Conservation (phyloP, 306 rosid genomes). For the Cucumis melo region DNA sequence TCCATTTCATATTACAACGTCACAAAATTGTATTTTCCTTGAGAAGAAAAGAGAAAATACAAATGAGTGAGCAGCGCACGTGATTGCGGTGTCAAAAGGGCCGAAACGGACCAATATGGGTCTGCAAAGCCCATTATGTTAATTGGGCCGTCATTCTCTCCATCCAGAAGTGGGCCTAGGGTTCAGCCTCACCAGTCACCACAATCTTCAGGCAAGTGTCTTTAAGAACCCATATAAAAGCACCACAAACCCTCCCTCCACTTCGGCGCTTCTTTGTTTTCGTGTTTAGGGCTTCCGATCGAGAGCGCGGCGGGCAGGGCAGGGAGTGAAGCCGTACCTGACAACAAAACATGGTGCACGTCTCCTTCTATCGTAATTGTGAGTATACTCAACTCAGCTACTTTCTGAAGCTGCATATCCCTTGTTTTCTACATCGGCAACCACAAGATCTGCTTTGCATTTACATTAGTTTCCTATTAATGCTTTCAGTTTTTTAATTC, state of each 20-base stretch:
- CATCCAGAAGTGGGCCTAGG: neutral
- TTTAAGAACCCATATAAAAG: neutral
- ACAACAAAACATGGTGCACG: neutral
- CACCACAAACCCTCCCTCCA: neutral
- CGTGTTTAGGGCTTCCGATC: neutral
- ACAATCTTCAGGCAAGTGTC: neutral
- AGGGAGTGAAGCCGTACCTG: neutral
- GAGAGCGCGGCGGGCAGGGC: neutral
- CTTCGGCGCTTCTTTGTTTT: neutral
- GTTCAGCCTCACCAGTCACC: neutral
- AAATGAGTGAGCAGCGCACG: neutral
- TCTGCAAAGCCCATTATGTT: neutral
- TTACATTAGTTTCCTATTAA: neutral
- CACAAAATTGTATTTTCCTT: too few species aligned
- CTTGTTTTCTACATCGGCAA: too few species aligned
- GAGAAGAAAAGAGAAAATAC: too few species aligned
- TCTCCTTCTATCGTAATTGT: constrained; percentile 2
- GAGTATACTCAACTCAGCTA: neutral
- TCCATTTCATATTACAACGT: too few species aligned
- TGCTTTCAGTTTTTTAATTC: neutral
- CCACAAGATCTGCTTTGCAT: neutral
- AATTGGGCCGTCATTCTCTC: neutral
- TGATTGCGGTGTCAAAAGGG: neutral
- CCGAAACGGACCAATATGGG: neutral
- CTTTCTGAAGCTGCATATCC: neutral